These are phyloP conservation scores for Eimeria sp. DNA, from an alignment of 169 alveolate species.

Conservation along the genomic window DNA sequence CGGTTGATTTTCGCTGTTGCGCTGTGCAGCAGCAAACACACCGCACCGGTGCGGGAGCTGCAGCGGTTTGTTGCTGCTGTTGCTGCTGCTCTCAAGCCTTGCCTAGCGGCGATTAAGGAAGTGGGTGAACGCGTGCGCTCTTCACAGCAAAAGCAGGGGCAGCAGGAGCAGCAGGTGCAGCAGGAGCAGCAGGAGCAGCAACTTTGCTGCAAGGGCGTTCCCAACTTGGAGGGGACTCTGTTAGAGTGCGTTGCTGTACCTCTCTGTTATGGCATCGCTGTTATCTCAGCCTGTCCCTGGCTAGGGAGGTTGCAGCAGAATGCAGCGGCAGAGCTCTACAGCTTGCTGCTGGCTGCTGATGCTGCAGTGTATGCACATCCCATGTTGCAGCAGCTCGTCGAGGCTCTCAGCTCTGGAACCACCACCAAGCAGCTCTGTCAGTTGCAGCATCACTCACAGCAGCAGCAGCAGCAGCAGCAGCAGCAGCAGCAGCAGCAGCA, in stretches of 20 bases:
- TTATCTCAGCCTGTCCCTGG: constrained; percentile 42
- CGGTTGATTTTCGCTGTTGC: constrained; percentile 56
- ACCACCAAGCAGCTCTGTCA: not conserved
- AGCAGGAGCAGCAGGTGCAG: not conserved
- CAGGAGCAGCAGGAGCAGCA: constrained; percentile 26
- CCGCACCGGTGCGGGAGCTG: constrained; percentile 51
- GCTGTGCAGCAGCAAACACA: constrained; percentile 58
- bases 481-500: constrained; percentile 19
- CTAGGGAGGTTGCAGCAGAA: constrained; percentile 52
- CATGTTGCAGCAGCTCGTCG: constrained; percentile 42
- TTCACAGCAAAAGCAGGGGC: constrained; percentile 11
- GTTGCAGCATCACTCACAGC: not conserved
- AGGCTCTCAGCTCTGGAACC: constrained; percentile 41
- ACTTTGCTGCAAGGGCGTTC: constrained; percentile 7
- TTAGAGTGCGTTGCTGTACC: constrained; percentile 75
- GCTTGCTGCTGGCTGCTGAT: constrained; percentile 65
- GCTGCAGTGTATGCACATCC: constrained; percentile 71
- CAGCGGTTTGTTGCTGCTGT: constrained; percentile 75
- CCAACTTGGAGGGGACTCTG: constrained; percentile 36
- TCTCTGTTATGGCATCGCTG: constrained; percentile 58
- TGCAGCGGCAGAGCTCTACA: constrained; percentile 49
- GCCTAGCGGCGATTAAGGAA: constrained; percentile 41
- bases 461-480: constrained; percentile 11
- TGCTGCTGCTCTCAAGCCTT: constrained; percentile 63
- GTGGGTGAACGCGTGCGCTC: constrained; percentile 24